Conservation (phyloP, 208 protist genomes). For the Leishmania guyanensis region DNA sequence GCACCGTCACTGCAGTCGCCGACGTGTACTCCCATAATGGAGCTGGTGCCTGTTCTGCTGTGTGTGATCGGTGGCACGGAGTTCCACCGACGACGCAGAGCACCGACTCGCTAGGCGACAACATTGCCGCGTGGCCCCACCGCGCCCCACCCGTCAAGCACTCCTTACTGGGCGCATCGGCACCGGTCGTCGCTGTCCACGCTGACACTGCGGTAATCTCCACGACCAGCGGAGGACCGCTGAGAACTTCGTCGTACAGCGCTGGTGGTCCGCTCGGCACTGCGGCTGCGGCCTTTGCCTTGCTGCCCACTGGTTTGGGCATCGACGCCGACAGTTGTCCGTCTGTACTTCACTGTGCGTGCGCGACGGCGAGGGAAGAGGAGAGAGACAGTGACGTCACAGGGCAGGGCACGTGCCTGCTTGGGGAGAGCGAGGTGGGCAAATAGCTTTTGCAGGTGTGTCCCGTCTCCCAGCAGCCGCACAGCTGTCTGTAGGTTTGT, state of each 20-base stretch:
- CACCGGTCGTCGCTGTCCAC: constrained; percentile 4
- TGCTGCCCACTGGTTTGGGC: constrained; percentile 10
- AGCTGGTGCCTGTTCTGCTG: neutral
- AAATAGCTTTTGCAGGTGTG: neutral
- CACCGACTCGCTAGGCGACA: constrained; percentile 22
- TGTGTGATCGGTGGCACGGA: neutral
- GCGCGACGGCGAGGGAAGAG: neutral
- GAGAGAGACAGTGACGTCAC: neutral
- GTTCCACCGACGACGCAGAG: constrained; percentile 26
- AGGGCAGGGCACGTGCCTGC: neutral
- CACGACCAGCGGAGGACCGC: constrained; percentile 17
- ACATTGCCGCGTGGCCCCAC: constrained; percentile 22
- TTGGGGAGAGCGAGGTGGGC: neutral
- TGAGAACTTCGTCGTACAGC: constrained; percentile 27
- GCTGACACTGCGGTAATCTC: neutral
- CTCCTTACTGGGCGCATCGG: neutral
- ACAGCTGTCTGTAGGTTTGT: neutral
- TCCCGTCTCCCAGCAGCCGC: neutral
- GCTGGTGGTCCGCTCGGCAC: constrained; percentile 12
- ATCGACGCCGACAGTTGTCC: neutral
- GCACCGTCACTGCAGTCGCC: neutral
- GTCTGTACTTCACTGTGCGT: neutral
- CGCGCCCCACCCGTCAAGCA: constrained; percentile 7
- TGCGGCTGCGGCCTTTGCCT: constrained; percentile 3
- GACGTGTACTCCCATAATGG: constrained; percentile 16